These are phyloP conservation scores for Luvunga scandens DNA, from an alignment of 345 rosid species.

Conservation along the genomic window DNA sequence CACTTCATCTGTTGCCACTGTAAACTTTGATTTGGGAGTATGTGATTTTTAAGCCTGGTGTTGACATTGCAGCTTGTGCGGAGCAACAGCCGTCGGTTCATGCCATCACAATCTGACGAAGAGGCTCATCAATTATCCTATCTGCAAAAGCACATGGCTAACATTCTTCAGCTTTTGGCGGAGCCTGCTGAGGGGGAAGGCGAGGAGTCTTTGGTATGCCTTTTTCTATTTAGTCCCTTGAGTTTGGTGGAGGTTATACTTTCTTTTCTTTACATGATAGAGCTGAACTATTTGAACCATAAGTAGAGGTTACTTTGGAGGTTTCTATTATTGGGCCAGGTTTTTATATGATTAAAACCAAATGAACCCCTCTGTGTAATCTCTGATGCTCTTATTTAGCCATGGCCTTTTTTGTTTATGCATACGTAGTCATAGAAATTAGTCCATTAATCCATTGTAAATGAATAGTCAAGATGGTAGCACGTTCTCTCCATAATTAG, in stretches of 20 bases:
- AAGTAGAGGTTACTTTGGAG: not conserved
- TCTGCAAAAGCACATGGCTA: conserved; percentile 88
- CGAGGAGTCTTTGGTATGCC: conserved; percentile 82
- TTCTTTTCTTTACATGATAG: not conserved
- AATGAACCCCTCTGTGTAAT: not conserved
- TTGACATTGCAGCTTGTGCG: conserved; percentile 78
- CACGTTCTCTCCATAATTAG: not conserved
- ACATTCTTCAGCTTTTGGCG: conserved; percentile 83
- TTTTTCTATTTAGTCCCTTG: conserved; percentile 3
- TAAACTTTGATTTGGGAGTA: not conserved
- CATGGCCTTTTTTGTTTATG: not conserved
- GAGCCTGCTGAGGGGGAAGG: conserved; percentile 89
- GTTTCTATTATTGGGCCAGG: not conserved
- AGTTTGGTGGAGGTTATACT: not conserved
- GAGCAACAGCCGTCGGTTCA: conserved; percentile 92
- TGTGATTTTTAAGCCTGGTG: conserved; percentile 2
- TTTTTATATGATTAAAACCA: not conserved
- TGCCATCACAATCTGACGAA: conserved; percentile 97
- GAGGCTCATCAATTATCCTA: conserved; percentile 97
- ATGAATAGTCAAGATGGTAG: not conserved
- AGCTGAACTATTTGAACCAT: not conserved
- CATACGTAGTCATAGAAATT: not conserved
- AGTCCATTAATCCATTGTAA: not conserved
- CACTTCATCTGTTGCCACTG: not conserved
- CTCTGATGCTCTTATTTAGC: not conserved